These are phyloP conservation scores for Talaromyces sp. DNA, from an alignment of 2,329 filamentous ascomycete species.

Conservation along the genomic window DNA sequence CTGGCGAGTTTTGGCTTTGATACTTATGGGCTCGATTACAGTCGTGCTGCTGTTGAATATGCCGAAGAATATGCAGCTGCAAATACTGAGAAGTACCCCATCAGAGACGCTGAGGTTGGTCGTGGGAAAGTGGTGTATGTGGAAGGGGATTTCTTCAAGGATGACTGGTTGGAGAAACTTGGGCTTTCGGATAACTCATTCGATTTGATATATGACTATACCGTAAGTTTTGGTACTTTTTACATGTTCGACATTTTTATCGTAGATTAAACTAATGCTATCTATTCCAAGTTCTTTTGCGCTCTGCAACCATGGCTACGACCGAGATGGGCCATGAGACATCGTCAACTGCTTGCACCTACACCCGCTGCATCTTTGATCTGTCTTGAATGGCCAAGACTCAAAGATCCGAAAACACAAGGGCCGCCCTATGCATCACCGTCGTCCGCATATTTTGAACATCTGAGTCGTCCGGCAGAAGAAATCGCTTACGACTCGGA, in stretches of 20 bases:
- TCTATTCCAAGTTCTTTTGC: slow-evolving; percentile 52
- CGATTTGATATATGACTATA: slow-evolving; percentile 58
- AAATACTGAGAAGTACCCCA: slow-evolving; percentile 32
- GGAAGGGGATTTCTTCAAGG: slow-evolving; percentile 42
- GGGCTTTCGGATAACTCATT: slow-evolving; percentile 33
- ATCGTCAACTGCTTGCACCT: slow-evolving; percentile 50
- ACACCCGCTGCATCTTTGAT: slow-evolving; percentile 48
- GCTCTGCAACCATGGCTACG: slow-evolving; percentile 52
- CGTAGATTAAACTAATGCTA: not conserved
- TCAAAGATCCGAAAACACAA: slow-evolving; percentile 58
- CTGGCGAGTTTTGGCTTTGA: slow-evolving; percentile 72
- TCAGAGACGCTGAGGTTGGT: slow-evolving; percentile 31
- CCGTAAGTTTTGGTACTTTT: slow-evolving; percentile 37
- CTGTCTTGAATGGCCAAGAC: slow-evolving; percentile 72
- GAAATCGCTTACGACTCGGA: slow-evolving; percentile 57
- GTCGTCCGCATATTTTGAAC: slow-evolving; percentile 64
- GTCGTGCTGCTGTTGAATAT: slow-evolving; percentile 43
- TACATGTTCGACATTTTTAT: not conserved
- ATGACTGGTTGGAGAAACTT: slow-evolving; percentile 37
- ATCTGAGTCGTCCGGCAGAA: slow-evolving; percentile 65
- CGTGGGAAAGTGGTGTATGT: slow-evolving; percentile 39
- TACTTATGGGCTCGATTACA: slow-evolving; percentile 67
- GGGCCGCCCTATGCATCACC: slow-evolving; percentile 71
- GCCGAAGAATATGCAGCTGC: slow-evolving; percentile 32
- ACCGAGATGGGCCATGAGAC: slow-evolving; percentile 54